These are phyloP conservation scores for Streptanthus diversifolius DNA, from an alignment of 345 rosid species.

Conservation along the genomic window DNA sequence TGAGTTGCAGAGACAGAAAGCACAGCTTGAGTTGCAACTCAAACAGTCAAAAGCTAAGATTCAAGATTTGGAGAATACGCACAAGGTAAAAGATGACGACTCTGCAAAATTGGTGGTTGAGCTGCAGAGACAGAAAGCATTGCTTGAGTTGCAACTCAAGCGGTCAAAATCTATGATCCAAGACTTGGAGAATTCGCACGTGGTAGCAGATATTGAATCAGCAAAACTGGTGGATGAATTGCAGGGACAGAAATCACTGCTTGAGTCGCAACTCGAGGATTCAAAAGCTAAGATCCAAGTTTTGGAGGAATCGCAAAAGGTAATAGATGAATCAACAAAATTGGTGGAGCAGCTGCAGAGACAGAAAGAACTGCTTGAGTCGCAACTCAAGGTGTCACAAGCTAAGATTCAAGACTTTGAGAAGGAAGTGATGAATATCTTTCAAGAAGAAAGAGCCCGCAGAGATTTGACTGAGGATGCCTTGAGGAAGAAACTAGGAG, in stretches of 20 bases:
- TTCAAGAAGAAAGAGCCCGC: constrained; percentile 36
- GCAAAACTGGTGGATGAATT: not conserved
- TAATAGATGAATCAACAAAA: no score
- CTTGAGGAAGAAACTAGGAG: constrained; percentile 35
- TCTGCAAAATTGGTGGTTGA: not conserved
- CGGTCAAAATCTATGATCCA: not conserved
- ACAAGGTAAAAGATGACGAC: not conserved
- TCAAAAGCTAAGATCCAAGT: not conserved
- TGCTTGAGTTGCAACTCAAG: not conserved
- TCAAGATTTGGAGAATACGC: not conserved
- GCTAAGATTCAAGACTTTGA: constrained; percentile 15
- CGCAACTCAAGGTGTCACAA: constrained; percentile 22
- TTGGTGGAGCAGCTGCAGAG: not conserved
- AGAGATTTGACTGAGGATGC: constrained; percentile 34
- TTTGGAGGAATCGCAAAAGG: not conserved
- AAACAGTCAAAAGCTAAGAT: not conserved
- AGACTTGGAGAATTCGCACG: not conserved
- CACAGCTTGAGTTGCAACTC: not conserved
- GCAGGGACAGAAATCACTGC: not conserved
- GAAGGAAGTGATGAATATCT: not conserved
- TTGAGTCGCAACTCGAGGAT: constrained; percentile 10
- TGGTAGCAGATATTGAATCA: not conserved
- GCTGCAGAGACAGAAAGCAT: not conserved
- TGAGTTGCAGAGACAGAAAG: not conserved
- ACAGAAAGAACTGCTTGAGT: not conserved